A percentile compares a stretch with the other conserved stretches of the same genome.
Conservation (phyloP, 2,329 filamentous ascomycete genomes). For the Thermoascus crustaceus region DNA sequence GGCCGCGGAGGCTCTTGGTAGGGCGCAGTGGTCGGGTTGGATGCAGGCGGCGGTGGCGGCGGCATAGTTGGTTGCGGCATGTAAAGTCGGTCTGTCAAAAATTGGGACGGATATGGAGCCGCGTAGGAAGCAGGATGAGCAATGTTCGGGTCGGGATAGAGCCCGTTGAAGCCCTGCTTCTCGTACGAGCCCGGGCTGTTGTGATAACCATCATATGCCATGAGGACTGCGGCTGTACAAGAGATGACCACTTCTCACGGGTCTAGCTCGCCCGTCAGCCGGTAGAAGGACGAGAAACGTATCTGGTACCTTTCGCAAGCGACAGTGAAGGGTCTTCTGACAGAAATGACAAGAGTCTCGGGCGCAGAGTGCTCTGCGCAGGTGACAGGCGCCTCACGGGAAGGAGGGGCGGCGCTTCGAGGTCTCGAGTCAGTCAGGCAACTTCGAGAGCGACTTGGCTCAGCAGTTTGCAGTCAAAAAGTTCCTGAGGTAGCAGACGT, state of each 20-base stretch:
- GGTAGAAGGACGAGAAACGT: neutral
- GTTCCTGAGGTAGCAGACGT: too few relatives aligned
- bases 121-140: slow-evolving; percentile 17
- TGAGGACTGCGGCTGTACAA: slow-evolving; percentile 10
- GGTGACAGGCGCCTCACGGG: too few relatives aligned
- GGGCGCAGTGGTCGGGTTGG: neutral
- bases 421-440: too few relatives aligned
- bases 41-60: slow-evolving; percentile 4
- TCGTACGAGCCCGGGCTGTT: slow-evolving; percentile 20
- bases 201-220: slow-evolving; percentile 39
- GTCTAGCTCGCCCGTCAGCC: too few relatives aligned
- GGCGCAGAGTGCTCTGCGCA: too few relatives aligned
- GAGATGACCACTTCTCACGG: neutral
- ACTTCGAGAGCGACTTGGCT: too few relatives aligned
- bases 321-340: too few relatives aligned
- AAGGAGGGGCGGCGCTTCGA: too few relatives aligned
- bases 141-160: slow-evolving; percentile 14
- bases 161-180: slow-evolving; percentile 12
- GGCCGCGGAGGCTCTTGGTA: neutral
- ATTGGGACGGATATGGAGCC: slow-evolving; percentile 26
- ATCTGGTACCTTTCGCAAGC: too few relatives aligned
- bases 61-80: slow-evolving; percentile 26
- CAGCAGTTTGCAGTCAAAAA: too few relatives aligned
- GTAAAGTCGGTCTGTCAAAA: slow-evolving; percentile 21
- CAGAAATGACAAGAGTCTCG: too few relatives aligned